A percentile compares a stretch with the other conserved stretches of the same genome.
These are phyloP conservation scores for Cladosporium sp. DNA, from an alignment of 2,329 filamentous ascomycete species.

Conservation along the genomic window DNA sequence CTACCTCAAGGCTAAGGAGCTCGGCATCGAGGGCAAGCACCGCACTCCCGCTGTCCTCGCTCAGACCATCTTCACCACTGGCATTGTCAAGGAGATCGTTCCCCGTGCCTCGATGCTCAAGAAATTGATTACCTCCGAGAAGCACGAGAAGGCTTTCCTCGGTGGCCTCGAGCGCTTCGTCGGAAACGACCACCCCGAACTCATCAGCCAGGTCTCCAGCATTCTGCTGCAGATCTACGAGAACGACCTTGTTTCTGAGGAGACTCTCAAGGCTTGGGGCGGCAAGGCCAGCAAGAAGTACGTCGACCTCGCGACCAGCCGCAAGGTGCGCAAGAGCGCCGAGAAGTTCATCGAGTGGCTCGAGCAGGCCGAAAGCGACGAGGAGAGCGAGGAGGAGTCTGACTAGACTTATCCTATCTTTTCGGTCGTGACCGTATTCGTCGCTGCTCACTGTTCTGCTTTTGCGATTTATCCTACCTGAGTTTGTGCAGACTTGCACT, in stretches of 20 bases:
- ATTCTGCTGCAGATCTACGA: conserved; percentile 90
- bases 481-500: neutral
- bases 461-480: neutral
- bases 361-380: conserved; percentile 72
- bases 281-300: conserved; percentile 98
- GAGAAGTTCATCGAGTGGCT: conserved; percentile 96
- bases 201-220: conserved; percentile 76
- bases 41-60: conserved; percentile 88
- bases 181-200: conserved; percentile 76
- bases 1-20: conserved; percentile 94
- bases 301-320: conserved; percentile 82
- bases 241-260: conserved; percentile 84
- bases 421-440: neutral
- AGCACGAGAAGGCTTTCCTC: conserved; percentile 92
- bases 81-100: conserved; percentile 83
- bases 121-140: conserved; percentile 83
- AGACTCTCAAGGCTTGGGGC: conserved; percentile 87
- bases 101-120: conserved; percentile 84
- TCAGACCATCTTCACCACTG: conserved; percentile 90
- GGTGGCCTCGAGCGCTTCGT: conserved; percentile 94
- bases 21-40: conserved; percentile 93
- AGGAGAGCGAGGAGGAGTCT: conserved; percentile 49
- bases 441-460: neutral
- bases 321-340: conserved; percentile 93
- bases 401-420: neutral